Evolutionary conservation across 2,329 filamentous ascomycete genomes (phyloP).

Genomic region (Berkeleyomyces basicola): DNA sequence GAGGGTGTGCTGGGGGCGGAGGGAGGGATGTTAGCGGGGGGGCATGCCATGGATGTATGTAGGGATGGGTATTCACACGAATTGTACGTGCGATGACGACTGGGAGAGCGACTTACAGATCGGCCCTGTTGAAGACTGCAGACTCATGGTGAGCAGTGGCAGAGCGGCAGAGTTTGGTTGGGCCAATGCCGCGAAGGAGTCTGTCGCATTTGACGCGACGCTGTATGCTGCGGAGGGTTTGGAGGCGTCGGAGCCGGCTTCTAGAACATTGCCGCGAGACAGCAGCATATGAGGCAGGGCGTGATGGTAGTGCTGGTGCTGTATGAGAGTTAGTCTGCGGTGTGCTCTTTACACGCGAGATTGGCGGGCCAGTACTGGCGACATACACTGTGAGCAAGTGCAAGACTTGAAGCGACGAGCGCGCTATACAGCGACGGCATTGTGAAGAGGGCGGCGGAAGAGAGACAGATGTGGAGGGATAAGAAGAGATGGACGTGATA

Average conservation of each 20-base stretch:
- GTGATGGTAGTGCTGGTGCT: background rate
- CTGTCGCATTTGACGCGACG: background rate
- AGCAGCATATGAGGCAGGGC: background rate
- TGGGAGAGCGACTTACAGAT: background rate
- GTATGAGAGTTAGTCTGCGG: background rate
- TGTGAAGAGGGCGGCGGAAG: background rate
- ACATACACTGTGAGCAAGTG: conserved; percentile 5
- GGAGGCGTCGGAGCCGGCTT: background rate
- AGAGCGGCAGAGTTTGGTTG: background rate
- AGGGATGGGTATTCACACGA: background rate
- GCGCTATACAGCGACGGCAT: background rate
- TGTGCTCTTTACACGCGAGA: background rate
- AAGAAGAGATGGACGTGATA: background rate
- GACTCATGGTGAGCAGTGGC: background rate
- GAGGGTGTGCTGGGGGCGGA: background rate
- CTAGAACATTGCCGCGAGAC: background rate
- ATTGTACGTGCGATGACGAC: background rate
- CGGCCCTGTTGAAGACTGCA: background rate
- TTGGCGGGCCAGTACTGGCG: background rate
- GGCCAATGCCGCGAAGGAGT: background rate
- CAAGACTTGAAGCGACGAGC: background rate
- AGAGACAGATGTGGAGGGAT: background rate
- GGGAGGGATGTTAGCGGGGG: background rate
- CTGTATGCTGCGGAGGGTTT: background rate
- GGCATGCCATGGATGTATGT: background rate